These are phyloP conservation scores for Daldinia eschscholtzii DNA, from an alignment of 2,329 filamentous ascomycete species.

Conservation along the genomic window DNA sequence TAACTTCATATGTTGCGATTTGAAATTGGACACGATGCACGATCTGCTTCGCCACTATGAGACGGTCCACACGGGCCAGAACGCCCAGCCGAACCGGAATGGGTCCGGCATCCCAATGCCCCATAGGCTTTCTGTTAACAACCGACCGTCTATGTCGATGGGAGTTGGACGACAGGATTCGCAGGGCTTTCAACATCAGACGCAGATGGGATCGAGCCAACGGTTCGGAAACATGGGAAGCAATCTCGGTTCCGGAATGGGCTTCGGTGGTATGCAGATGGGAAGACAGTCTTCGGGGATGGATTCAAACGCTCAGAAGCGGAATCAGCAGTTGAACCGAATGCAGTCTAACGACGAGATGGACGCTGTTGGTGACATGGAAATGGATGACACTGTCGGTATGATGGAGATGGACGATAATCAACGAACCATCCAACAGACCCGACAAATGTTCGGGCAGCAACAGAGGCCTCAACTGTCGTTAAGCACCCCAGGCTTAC, in stretches of 20 bases:
- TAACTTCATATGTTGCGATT: slow-evolving; percentile 95
- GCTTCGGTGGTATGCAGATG: slow-evolving; percentile 56
- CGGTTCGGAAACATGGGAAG: slow-evolving; percentile 44
- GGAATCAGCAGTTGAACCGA: slow-evolving; percentile 60
- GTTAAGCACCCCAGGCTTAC: slow-evolving; percentile 80
- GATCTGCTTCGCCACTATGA: slow-evolving; percentile 97
- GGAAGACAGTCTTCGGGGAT: slow-evolving; percentile 54
- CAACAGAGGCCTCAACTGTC: slow-evolving; percentile 79
- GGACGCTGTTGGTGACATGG: slow-evolving; percentile 93
- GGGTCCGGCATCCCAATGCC: slow-evolving; percentile 49
- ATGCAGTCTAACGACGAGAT: slow-evolving; percentile 71
- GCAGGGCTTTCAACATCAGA: slow-evolving; percentile 48
- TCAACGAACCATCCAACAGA: slow-evolving; percentile 76
- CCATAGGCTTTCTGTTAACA: slow-evolving; percentile 51
- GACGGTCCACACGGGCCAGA: slow-evolving; percentile 85
- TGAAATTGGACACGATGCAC: slow-evolving; percentile 89
- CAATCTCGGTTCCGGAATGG: slow-evolving; percentile 42
- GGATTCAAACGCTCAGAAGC: slow-evolving; percentile 55
- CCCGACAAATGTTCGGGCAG: slow-evolving; percentile 76
- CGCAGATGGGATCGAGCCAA: slow-evolving; percentile 50
- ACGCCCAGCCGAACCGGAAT: slow-evolving; percentile 54
- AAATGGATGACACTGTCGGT: slow-evolving; percentile 87
- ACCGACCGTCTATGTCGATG: slow-evolving; percentile 48
- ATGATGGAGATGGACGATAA: slow-evolving; percentile 73
- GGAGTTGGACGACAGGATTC: slow-evolving; percentile 48